Base-by-base conservation (phyloP, 139 green algal genomes). In the Chlorella sorokiniana region DNA sequence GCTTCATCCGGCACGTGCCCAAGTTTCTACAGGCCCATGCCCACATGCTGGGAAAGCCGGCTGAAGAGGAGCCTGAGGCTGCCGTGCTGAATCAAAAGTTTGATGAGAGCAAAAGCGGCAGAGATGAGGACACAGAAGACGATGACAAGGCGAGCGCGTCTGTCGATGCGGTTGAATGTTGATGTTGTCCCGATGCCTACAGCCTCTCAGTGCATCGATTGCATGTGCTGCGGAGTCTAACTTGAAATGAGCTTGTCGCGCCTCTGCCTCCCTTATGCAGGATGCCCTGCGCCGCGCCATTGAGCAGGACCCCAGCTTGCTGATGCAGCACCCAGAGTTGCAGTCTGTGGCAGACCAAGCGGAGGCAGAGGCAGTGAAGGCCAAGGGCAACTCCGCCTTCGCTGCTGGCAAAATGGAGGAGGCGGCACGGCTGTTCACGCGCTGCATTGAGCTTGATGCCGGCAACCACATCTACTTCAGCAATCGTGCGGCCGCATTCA, bases 21-120 rank as follows among this genome's bases (percentile, higher is more conserved):
- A 96, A 95, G 79, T 96, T 96, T 64, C 82, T 96, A 56, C 89
- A 96, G 52, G 52, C 85, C 37, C 94, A 96, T 75, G 78, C 88
- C 29, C 90, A 96, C 84, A 75, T 96, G 73, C 73, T 96, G 42
- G 86, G 87, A 29, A 81, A 72, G 27, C 38, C 63, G 37, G 65
- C 22, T 4, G 74, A 73, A 76, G 75, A 84, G 48, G 72, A 88
- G 61, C 48, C 86, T 4, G 54, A 69, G 42, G 48, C 72, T 16
- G 41, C 56, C 29, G 54, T 61, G 52, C 61, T 69, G 23, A 67
- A 44, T 14, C 31, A 71, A 37, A 74, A 70, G 65, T 64, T 68
- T 45, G 69, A 82, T 18, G 69, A 85, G n/a, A 35, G 37, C 20
- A 35, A 29, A 14, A 37, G 29, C 31, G 65, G 65, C 35, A 20